Conservation (phyloP, 1,284 basidiomycete species). For the Ceratobasidium sp. region DNA sequence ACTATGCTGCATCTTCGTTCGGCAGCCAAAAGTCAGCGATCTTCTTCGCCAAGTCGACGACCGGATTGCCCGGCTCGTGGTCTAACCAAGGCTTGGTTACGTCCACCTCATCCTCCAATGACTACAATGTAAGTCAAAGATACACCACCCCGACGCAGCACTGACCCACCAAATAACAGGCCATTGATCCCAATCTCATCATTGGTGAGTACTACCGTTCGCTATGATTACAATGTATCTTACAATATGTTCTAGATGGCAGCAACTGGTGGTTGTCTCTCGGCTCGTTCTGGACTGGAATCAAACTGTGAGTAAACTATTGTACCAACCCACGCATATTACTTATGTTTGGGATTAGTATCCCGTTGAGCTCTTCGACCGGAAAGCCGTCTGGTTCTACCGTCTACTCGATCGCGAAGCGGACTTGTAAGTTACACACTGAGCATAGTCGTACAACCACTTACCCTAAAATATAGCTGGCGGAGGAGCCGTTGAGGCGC, state of each 20-base stretch:
- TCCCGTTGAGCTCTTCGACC: constrained; percentile 58
- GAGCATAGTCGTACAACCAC: background rate
- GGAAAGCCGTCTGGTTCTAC: constrained; percentile 62
- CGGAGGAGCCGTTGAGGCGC: constrained; percentile 53
- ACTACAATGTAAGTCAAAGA: constrained; percentile 65
- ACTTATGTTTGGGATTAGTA: background rate
- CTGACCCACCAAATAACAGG: constrained; percentile 56
- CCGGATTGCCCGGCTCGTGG: constrained; percentile 60
- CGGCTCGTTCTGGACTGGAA: constrained; percentile 52
- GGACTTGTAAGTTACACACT: constrained; percentile 55
- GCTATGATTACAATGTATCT: background rate
- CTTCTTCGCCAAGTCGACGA: constrained; percentile 53
- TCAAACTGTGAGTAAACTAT: constrained; percentile 59
- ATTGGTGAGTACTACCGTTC: constrained; percentile 24
- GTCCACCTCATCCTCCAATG: constrained; percentile 60
- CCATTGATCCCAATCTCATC: constrained; percentile 64
- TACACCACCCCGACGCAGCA: constrained; percentile 18
- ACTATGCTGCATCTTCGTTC: constrained; percentile 57
- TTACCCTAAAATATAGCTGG: background rate
- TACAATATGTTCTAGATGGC: constrained; percentile 42
- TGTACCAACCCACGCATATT: background rate
- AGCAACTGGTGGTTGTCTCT: constrained; percentile 51
- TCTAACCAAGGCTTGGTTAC: constrained; percentile 67
- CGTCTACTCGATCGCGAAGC: constrained; percentile 64
- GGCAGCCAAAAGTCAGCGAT: constrained; percentile 54